phyloP scores from a whole-genome alignment of 164 flowering plant genomes.

The Vitis cinerea region DNA sequence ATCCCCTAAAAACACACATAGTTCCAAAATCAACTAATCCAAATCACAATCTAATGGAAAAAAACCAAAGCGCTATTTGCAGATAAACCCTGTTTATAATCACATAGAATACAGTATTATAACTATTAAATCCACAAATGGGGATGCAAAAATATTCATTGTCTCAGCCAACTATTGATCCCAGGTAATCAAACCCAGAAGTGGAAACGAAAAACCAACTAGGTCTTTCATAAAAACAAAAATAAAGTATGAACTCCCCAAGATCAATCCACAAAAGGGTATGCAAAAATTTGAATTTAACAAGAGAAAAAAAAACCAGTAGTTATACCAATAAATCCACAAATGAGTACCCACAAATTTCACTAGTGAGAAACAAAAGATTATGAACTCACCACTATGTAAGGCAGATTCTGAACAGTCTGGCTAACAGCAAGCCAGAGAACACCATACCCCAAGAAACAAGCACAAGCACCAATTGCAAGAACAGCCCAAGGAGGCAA shows the following conservation, averaged over 20 bases:
- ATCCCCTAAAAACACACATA: background rate
- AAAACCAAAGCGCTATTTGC: background rate
- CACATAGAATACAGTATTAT: background rate
- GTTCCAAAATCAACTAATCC: background rate
- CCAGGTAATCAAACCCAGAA: no score
- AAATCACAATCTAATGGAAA: background rate
- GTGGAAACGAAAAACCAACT: no score
- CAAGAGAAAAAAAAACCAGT: no score
- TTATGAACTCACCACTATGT: constrained; percentile 39
- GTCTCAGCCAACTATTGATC: no score
- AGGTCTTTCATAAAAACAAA: no score
- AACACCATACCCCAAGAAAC: constrained; percentile 57
- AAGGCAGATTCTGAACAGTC: constrained; percentile 40
- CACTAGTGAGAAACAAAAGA: background rate
- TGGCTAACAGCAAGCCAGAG: constrained; percentile 52
- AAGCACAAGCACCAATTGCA: constrained; percentile 30
- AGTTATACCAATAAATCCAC: no score
- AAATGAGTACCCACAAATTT: no score
- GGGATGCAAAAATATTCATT: background rate
- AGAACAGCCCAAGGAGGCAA: constrained; percentile 55
- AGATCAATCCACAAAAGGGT: no score
- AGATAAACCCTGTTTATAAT: background rate
- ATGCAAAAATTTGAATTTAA: no score
- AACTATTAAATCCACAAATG: background rate
- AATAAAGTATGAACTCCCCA: no score